Base-by-base conservation (phyloP, 2,329 filamentous ascomycete genomes). In the Aureobasidium namibiae region DNA sequence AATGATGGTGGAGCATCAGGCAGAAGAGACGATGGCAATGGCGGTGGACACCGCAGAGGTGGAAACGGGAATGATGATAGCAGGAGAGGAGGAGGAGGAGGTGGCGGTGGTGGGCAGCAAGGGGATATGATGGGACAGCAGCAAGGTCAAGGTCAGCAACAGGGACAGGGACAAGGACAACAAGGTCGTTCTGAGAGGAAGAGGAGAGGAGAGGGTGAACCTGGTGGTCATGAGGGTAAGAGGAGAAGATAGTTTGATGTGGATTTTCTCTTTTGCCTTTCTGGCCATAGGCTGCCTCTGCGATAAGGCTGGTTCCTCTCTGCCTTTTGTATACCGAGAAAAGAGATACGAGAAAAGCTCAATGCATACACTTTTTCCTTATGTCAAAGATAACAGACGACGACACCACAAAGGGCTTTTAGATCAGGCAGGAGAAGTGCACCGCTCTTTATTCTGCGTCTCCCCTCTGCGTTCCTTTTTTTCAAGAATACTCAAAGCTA, bases 191-290 rank as follows among this genome's bases (percentile, higher is more conserved):
- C 60, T 24, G 50, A 39, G 8, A 53, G 62, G 44, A 64, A 63
- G 53, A 61, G 56, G 23, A 63, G 61, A 36, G 63, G 38, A 2
- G 62, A 63, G 21, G 63, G 59, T 7, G 58, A 48, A 44, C 45
- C 16, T 26, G 58, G 41, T 24, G 31, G 54, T 0, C 31, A 57
- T 13, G 54, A 61, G n/a, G 58, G 56, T 4, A 65, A 62, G 24
- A 57, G 63, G 33, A 61, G 62, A 38, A 49, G 63, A 16, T 44
- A 44, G 41, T 9, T 38, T n/a, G 11, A 24, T 23, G 10, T 3
- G 1, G 21, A 7, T 42, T 3, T 42, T 4, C 10, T 10, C 13
- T 8, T 33, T 33, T 13, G 7, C 31, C 7, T 3, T 8, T 13
- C 13, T 18, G 11, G 33, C 33, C 33, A 10, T 3, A 8, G 4